phyloP scores from a whole-genome alignment of 441 rosid species.

The Corymbia calophylla region DNA sequence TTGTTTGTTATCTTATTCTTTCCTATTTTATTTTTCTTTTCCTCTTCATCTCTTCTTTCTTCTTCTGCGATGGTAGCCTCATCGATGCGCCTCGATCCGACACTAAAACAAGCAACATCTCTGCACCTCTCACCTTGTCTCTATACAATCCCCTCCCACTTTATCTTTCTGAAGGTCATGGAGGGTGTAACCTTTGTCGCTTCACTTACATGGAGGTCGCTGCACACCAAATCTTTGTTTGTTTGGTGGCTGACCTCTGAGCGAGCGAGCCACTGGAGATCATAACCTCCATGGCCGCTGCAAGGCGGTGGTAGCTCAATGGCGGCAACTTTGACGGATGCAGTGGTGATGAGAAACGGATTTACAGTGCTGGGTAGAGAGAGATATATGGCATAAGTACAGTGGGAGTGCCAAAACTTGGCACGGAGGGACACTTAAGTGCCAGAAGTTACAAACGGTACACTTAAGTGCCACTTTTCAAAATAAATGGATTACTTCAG shows the following conservation, averaged over 20 bases:
- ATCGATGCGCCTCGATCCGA: background rate
- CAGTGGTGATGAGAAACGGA: background rate
- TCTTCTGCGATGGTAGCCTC: background rate
- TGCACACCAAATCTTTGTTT: too few relatives aligned
- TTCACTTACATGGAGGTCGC: too few relatives aligned
- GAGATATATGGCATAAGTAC: too few relatives aligned
- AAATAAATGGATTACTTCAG: too few relatives aligned
- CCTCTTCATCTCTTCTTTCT: background rate
- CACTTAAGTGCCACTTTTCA: too few relatives aligned
- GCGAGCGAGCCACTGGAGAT: background rate
- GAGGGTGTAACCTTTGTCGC: background rate
- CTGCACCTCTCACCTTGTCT: background rate
- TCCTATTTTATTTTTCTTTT: background rate
- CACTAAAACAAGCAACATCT: background rate
- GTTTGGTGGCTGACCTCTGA: background rate
- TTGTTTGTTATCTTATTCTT: background rate
- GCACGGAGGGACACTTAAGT: too few relatives aligned
- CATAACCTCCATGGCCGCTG: background rate
- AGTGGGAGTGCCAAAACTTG: too few relatives aligned
- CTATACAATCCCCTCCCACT: background rate
- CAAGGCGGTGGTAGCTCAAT: background rate
- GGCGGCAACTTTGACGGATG: background rate
- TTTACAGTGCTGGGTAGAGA: background rate
- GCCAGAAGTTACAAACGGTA: too few relatives aligned
- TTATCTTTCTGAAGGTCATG: background rate